Percentiles rank a stretch among this genome's conserved stretches.
These are phyloP conservation scores for Achlya hypogyna DNA, from an alignment of 352 stramenopile species.

Conservation along the genomic window DNA sequence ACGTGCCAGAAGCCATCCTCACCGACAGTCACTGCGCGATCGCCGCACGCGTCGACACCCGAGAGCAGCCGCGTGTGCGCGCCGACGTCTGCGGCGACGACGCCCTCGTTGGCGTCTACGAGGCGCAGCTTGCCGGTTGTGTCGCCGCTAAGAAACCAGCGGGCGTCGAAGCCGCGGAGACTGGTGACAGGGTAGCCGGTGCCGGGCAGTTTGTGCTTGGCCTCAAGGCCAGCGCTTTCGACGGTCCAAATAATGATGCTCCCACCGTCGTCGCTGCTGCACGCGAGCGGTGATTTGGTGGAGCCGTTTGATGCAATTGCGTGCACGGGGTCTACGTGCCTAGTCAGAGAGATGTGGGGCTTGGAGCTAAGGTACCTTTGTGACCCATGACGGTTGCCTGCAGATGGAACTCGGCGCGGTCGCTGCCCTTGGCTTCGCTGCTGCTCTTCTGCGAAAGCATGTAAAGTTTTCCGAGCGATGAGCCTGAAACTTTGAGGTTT, in stretches of 20 bases:
- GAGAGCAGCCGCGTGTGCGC: constrained; percentile 63
- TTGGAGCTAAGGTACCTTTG: constrained; percentile 1
- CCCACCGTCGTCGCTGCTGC: constrained; percentile 50
- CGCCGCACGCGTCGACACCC: constrained; percentile 41
- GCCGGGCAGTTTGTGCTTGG: constrained; percentile 47
- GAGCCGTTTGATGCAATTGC: constrained; percentile 17
- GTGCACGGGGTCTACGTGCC: background rate
- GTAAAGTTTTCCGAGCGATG: background rate
- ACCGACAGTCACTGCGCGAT: constrained; percentile 46
- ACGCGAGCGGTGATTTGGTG: constrained; percentile 29
- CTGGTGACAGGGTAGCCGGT: constrained; percentile 37
- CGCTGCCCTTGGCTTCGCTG: background rate
- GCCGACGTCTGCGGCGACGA: constrained; percentile 37
- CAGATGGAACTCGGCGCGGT: background rate
- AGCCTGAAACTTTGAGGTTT: background rate
- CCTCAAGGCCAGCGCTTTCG: constrained; percentile 37
- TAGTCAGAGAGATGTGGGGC: background rate
- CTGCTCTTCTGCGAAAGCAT: background rate
- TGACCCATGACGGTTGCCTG: background rate
- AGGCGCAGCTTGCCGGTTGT: constrained; percentile 49
- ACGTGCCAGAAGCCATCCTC: constrained; percentile 78
- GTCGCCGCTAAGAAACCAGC: constrained; percentile 49
- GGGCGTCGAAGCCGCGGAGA: constrained; percentile 44
- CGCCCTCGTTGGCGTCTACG: constrained; percentile 32
- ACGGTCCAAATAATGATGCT: constrained; percentile 46